phyloP scores from a whole-genome alignment of 148 eudicot species.

The Arbutus unedo region DNA sequence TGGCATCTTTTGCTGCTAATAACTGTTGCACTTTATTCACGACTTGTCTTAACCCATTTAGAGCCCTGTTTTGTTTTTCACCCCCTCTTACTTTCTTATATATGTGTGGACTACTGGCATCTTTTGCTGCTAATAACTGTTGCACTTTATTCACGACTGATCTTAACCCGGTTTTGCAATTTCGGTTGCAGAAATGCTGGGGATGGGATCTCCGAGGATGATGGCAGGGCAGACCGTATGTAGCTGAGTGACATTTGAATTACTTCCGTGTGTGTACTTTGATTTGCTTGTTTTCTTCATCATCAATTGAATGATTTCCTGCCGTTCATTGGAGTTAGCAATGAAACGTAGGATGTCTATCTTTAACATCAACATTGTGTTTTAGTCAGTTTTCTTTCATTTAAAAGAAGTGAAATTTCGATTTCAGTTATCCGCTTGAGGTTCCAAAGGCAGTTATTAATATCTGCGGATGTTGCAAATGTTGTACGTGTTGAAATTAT shows the following conservation, averaged over 20 bases:
- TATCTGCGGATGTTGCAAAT: not conserved
- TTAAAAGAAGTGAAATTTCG: not conserved
- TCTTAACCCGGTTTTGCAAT: not conserved
- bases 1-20: too few species aligned
- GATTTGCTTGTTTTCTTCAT: not conserved
- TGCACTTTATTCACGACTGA: not conserved
- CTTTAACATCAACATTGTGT: not conserved
- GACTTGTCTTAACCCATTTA: too few species aligned
- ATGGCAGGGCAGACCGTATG: constrained; percentile 42
- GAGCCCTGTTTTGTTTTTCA: not conserved
- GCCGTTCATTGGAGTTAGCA: not conserved
- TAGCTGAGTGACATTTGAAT: constrained; percentile 16
- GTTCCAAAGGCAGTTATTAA: not conserved
- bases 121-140: not conserved
- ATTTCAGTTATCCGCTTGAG: not conserved
- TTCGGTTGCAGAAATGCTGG: constrained; percentile 40
- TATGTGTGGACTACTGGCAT: not conserved
- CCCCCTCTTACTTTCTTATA: not conserved
- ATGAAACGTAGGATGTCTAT: not conserved
- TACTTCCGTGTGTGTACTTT: not conserved
- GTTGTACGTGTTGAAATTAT: not conserved
- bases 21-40: too few species aligned
- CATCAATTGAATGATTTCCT: not conserved
- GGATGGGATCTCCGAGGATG: constrained; percentile 35
- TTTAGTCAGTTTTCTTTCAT: constrained; percentile 2